Conservation (phyloP, 768 basidiomycete genomes). For the Panellus pusillus region DNA sequence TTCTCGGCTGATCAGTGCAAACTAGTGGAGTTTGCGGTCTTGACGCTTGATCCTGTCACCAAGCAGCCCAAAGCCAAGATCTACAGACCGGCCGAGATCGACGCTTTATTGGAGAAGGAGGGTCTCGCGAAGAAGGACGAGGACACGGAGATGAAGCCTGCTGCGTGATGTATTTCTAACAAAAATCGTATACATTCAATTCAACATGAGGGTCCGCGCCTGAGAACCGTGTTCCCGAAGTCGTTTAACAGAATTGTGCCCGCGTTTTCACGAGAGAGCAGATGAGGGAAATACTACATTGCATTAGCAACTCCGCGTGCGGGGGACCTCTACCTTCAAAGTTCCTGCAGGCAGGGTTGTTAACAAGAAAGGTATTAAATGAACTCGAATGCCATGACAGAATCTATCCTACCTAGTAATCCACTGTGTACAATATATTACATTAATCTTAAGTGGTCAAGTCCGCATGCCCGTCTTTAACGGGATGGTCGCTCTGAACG, state of each 20-base stretch:
- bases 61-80: slow-evolving; percentile 89
- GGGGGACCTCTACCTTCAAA: no score
- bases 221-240: no score
- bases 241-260: no score
- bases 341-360: no score
- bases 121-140: slow-evolving; percentile 88
- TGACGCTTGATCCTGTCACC: slow-evolving; percentile 78
- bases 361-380: no score
- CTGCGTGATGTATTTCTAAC: slow-evolving; percentile 34
- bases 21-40: slow-evolving; percentile 92
- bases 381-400: no score
- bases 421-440: slow-evolving; percentile 6
- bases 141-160: slow-evolving; percentile 70
- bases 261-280: no score
- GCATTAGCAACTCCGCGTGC: no score
- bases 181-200: no score
- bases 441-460: slow-evolving; percentile 17
- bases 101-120: slow-evolving; percentile 74
- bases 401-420: background rate
- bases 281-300: no score
- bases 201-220: no score
- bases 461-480: slow-evolving; percentile 41
- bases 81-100: slow-evolving; percentile 85
- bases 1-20: slow-evolving; percentile 61
- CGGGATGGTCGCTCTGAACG: slow-evolving; percentile 48